Base-by-base conservation (phyloP, 805 yeast genomes). In the Starmerella stigmatis region DNA sequence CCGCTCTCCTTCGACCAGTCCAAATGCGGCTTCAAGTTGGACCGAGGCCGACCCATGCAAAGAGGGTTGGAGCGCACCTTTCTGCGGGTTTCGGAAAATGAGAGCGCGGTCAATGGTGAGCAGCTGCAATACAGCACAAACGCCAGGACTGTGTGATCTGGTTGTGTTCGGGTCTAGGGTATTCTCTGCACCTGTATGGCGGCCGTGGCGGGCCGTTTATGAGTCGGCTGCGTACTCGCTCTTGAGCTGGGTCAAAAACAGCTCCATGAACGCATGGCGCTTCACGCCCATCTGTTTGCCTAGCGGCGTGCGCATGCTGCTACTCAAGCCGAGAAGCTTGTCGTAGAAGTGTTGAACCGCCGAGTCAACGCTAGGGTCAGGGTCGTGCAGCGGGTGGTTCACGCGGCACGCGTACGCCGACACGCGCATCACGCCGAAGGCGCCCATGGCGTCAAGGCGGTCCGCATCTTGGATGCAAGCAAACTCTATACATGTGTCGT, bases 401-500 rank as follows among this genome's bases (percentile, higher is more conserved):
- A 50, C 48, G 27, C 54, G 57, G 8, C 60, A 59, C 4, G 65
- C 57, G 41, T 53, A 64, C 15, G 64, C 64, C 5, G 64, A 57
- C 7, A 55, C 60, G n/a, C 68, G 51, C 31, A 63, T 54, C 27
- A 64, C 49, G 22, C 68, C 68, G 42, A 64, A 47, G 5, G 60
- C 61, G 15, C 68, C 68, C 43, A 63, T 60, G 5, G 68, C 67
- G 30, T 64, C 68, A n/a, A 64, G 50, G 20, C 62, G 37, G 63
- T 72, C 75, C 7, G 68, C 68, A 41, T 63, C 67, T 46, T 58
- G 61, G 8, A 63, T 65, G 45, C 65, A 60, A 32, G 60, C 63
- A 38, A 61, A 54, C 46, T 62, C 66, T 7, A 26, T 25, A 40
- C 61, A 57, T 4, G 41, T 50, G 13, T 58, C 50, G 45, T 59